Percentiles rank a stretch among this genome's conserved stretches.
These are phyloP conservation scores for Nannizziopsis arthrosporioides DNA, from an alignment of 2,329 filamentous ascomycete genomes.

Conservation along the genomic window DNA sequence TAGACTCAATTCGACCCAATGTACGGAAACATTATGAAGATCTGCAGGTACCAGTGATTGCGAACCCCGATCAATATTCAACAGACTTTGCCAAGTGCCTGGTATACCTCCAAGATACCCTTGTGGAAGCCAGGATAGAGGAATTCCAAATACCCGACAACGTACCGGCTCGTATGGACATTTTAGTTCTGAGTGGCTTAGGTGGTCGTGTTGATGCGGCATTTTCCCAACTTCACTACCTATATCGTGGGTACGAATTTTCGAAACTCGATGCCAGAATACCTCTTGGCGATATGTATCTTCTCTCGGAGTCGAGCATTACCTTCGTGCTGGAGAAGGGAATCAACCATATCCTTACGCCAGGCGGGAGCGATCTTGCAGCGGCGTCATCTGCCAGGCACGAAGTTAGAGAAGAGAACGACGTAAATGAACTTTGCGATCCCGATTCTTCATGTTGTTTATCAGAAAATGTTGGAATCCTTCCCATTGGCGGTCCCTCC, in stretches of 20 bases:
- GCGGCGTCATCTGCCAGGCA: neutral
- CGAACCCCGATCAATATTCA: constrained; percentile 68
- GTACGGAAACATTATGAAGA: constrained; percentile 56
- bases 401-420: constrained; percentile 25
- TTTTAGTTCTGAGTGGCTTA: constrained; percentile 74
- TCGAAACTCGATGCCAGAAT: constrained; percentile 3
- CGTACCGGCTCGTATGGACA: constrained; percentile 37
- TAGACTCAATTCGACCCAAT: constrained; percentile 64
- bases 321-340: constrained; percentile 68
- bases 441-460: constrained; percentile 34
- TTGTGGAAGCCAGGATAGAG: neutral
- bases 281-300: constrained; percentile 50
- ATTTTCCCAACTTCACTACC: constrained; percentile 75
- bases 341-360: constrained; percentile 55
- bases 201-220: constrained; percentile 89
- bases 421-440: neutral
- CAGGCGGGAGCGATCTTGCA: constrained; percentile 27
- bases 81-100: constrained; percentile 87
- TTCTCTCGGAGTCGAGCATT: constrained; percentile 69
- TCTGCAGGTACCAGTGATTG: constrained; percentile 50
- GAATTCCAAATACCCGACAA: too few species aligned
- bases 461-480: constrained; percentile 69
- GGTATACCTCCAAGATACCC: constrained; percentile 37
- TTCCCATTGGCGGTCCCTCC: constrained; percentile 70
- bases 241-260: constrained; percentile 40